Evolutionary conservation across 2,329 filamentous ascomycete species (phyloP).

Genomic region (Colletotrichum graminicola): DNA sequence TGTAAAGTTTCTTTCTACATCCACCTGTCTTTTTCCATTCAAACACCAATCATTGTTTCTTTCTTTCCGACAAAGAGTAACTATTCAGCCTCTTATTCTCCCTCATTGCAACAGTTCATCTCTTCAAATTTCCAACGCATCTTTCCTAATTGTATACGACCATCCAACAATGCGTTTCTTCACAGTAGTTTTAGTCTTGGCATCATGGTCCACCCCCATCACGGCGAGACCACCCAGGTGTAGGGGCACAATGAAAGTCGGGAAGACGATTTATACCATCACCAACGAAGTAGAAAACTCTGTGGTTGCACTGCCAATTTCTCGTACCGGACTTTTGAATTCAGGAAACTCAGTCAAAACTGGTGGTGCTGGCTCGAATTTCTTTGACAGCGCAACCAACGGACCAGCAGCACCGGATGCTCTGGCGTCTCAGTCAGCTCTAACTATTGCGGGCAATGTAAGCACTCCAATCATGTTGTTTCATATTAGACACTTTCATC

Average conservation of each 20-base stretch:
- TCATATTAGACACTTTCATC: slow-evolving; percentile 3
- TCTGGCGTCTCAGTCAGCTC: slow-evolving; percentile 62
- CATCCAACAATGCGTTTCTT: background rate
- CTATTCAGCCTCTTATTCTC: background rate
- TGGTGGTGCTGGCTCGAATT: slow-evolving; percentile 59
- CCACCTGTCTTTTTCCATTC: background rate
- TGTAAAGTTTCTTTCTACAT: background rate
- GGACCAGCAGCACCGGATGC: slow-evolving; percentile 61
- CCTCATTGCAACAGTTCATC: background rate
- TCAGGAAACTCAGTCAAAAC: slow-evolving; percentile 58
- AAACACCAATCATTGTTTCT: background rate
- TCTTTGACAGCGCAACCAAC: slow-evolving; percentile 54
- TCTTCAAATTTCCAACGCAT: background rate
- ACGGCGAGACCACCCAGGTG: background rate
- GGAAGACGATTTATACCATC: slow-evolving; percentile 64
- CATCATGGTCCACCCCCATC: too few relatives aligned
- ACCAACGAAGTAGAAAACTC: slow-evolving; percentile 65
- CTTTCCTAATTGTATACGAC: background rate
- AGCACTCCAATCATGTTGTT: slow-evolving; percentile 33
- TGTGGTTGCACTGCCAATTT: slow-evolving; percentile 64
- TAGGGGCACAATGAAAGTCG: background rate
- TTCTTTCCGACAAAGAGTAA: background rate
- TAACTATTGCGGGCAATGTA: slow-evolving; percentile 65
- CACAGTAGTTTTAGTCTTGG: background rate
- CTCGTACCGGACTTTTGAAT: slow-evolving; percentile 59